These are phyloP conservation scores for Russula olivacea DNA, from an alignment of 768 basidiomycete genomes.

Conservation along the genomic window DNA sequence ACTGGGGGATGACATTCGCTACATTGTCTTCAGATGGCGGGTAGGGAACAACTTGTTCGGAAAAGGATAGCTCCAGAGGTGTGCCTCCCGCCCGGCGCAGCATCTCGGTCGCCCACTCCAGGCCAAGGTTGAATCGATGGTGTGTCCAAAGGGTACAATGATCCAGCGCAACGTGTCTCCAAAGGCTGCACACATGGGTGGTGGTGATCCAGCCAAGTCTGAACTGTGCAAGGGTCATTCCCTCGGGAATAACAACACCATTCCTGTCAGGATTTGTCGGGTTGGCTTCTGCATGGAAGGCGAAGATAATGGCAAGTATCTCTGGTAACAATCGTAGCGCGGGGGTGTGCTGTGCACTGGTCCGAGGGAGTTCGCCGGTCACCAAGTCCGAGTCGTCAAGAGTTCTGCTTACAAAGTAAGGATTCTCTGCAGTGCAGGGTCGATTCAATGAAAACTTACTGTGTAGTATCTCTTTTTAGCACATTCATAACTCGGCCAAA, in stretches of 20 bases:
- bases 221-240: not conserved
- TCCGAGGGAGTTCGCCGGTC: not conserved
- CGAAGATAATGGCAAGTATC: slow-evolving; percentile 13
- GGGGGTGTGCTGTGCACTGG: not conserved
- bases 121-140: slow-evolving; percentile 16
- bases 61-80: slow-evolving; percentile 4
- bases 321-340: slow-evolving; percentile 8
- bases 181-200: slow-evolving; percentile 18
- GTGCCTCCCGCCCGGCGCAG: slow-evolving; percentile 9
- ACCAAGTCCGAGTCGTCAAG: not conserved
- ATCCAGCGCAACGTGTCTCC: slow-evolving; percentile 16
- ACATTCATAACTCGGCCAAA: not conserved
- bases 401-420: not conserved
- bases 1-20: slow-evolving; percentile 1
- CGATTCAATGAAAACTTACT: not conserved
- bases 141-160: slow-evolving; percentile 9
- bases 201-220: slow-evolving; percentile 18
- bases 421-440: not conserved
- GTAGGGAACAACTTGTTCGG: not conserved
- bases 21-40: not conserved
- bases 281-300: slow-evolving; percentile 8
- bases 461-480: not conserved
- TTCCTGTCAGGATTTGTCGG: not conserved
- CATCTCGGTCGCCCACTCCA: slow-evolving; percentile 13
- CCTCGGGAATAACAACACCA: not conserved